phyloP scores from a whole-genome alignment of 345 rosid genomes.

The Populus tremula region DNA sequence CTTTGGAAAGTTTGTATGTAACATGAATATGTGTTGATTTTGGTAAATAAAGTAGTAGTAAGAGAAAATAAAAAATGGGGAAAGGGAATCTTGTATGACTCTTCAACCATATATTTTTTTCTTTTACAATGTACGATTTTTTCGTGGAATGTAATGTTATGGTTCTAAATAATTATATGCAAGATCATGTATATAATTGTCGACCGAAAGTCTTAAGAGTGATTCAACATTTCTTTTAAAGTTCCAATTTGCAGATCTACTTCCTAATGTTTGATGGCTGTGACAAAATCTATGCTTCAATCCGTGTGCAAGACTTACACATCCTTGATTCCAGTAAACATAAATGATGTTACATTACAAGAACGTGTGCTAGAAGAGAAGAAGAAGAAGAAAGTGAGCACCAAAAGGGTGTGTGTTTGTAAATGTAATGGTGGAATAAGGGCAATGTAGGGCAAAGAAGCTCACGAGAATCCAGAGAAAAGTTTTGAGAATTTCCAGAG shows the following conservation, averaged over 20 bases:
- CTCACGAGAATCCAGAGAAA: slow-evolving; percentile 56
- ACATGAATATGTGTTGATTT: background rate
- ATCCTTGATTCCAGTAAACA: slow-evolving; percentile 7
- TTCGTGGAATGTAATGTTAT: slow-evolving; percentile 1
- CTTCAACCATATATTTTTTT: background rate
- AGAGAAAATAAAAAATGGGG: background rate
- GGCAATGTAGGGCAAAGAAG: slow-evolving; percentile 29
- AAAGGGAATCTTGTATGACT: background rate
- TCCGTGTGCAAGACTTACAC: background rate
- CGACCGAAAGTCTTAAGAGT: background rate
- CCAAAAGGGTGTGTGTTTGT: slow-evolving; percentile 7
- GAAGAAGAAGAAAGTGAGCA: background rate
- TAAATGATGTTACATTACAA: background rate
- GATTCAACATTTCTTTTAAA: background rate
- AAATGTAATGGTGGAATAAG: slow-evolving; percentile 22
- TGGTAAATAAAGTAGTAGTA: background rate
- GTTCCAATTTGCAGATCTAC: background rate
- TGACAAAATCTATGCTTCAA: background rate
- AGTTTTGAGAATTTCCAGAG: slow-evolving; percentile 47
- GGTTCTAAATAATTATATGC: background rate
- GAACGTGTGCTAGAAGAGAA: background rate
- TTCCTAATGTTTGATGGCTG: slow-evolving; percentile 7
- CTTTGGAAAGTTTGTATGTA: too few species aligned
- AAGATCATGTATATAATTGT: background rate
- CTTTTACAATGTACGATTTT: background rate